These are phyloP conservation scores for Tuctoria greenei DNA, from an alignment of 176 grass and related monocot species.

Conservation along the genomic window DNA sequence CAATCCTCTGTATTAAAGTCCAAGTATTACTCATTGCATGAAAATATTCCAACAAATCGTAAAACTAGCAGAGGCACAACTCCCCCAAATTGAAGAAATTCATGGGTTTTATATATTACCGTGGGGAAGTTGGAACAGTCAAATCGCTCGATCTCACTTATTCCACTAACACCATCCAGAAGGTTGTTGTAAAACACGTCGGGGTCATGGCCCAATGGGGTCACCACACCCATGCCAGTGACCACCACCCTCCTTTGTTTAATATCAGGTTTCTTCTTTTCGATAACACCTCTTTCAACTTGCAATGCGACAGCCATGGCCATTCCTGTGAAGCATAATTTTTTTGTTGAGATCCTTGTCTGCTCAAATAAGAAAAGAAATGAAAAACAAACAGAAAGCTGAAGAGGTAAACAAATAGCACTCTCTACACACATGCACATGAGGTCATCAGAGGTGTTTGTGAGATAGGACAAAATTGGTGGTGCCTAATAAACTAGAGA, in stretches of 20 bases:
- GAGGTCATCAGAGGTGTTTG: background rate
- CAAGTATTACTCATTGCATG: slow-evolving; percentile 17
- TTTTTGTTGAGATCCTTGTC: slow-evolving; percentile 20
- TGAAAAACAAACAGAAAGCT: background rate
- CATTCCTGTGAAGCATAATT: slow-evolving; percentile 57
- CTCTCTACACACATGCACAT: slow-evolving; percentile 10
- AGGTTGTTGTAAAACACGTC: slow-evolving; percentile 95
- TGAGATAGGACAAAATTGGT: background rate
- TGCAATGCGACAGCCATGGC: slow-evolving; percentile 81
- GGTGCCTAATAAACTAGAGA: background rate
- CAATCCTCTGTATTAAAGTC: slow-evolving; percentile 77
- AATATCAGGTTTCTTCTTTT: slow-evolving; percentile 65
- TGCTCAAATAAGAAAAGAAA: slow-evolving; percentile 11
- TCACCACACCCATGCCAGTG: slow-evolving; percentile 96
- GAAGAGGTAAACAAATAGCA: slow-evolving; percentile 8
- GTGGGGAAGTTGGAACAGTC: slow-evolving; percentile 94
- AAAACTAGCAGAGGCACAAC: slow-evolving; percentile 2
- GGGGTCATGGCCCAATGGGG: slow-evolving; percentile 92
- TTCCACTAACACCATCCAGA: slow-evolving; percentile 79
- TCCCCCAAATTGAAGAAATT: slow-evolving; percentile 12
- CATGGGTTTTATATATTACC: slow-evolving; percentile 47
- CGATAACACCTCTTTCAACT: slow-evolving; percentile 57
- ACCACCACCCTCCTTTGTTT: slow-evolving; percentile 92
- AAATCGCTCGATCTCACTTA: slow-evolving; percentile 90
- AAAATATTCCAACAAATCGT: slow-evolving; percentile 20